These are phyloP conservation scores for Cyberlindnera maclurae DNA, from an alignment of 805 yeast genomes.

Conservation along the genomic window DNA sequence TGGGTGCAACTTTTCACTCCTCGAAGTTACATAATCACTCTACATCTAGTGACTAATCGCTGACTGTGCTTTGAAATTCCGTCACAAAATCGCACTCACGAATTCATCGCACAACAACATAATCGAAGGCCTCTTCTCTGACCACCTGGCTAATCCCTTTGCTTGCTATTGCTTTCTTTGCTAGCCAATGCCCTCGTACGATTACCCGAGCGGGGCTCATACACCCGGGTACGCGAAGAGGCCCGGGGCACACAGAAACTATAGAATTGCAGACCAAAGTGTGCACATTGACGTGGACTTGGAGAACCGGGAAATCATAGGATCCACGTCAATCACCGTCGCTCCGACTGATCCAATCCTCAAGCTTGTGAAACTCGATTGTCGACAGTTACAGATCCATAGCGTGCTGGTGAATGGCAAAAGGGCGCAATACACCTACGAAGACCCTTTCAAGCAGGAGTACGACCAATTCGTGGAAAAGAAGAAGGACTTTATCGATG, in stretches of 20 bases:
- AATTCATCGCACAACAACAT: not conserved
- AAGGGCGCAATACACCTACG: conserved; percentile 45
- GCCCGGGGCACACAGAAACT: conserved; percentile 21
- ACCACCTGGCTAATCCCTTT: not conserved
- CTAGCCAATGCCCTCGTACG: conserved; percentile 14
- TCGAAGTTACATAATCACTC: too few species aligned
- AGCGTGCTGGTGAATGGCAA: conserved; percentile 60
- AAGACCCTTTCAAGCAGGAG: conserved; percentile 40
- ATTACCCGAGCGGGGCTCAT: conserved; percentile 13
- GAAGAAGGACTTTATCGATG: conserved; percentile 4
- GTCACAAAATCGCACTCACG: not conserved
- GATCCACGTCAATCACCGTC: conserved; percentile 77
- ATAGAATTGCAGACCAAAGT: conserved; percentile 78
- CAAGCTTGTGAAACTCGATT: conserved; percentile 62
- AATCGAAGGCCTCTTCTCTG: too few species aligned
- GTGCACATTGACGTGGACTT: conserved; percentile 77
- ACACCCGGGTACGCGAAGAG: conserved; percentile 15
- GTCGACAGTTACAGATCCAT: conserved; percentile 63
- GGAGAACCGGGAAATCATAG: conserved; percentile 47
- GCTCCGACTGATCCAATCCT: conserved; percentile 60
- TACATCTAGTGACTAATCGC: too few species aligned
- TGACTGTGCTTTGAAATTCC: not conserved
- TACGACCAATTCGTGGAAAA: conserved; percentile 28
- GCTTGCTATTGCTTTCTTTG: not conserved
- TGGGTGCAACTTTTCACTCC: too few species aligned